These are phyloP conservation scores for Teratosphaeria viscida DNA, from an alignment of 2,329 filamentous ascomycete genomes.

Conservation along the genomic window DNA sequence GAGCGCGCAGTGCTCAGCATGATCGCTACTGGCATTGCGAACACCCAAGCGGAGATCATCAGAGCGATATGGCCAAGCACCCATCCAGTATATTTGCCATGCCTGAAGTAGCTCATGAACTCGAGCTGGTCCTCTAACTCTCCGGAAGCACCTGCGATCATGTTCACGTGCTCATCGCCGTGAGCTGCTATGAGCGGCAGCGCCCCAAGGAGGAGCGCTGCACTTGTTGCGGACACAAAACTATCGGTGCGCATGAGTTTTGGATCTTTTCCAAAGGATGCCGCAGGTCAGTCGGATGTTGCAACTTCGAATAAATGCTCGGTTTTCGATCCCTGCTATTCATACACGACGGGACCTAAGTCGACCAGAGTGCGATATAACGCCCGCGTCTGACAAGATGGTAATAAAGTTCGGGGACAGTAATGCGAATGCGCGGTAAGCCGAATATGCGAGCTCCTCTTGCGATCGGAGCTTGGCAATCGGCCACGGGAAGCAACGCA, in stretches of 20 bases:
- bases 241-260: background rate
- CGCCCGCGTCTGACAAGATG: background rate
- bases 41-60: constrained; percentile 62
- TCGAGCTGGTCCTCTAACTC: background rate
- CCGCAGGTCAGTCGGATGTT: background rate
- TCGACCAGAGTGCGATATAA: background rate
- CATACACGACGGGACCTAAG: background rate
- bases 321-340: background rate
- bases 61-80: constrained; percentile 60
- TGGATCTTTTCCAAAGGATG: background rate
- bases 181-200: constrained; percentile 33
- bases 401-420: background rate
- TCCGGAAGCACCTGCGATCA: constrained; percentile 14
- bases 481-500: background rate
- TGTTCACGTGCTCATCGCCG: constrained; percentile 23
- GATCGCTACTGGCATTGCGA: constrained; percentile 65
- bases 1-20: constrained; percentile 80
- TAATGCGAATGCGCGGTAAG: background rate
- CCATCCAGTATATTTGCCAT: constrained; percentile 41
- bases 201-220: constrained; percentile 30
- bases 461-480: background rate
- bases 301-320: background rate
- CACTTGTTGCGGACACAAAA: constrained; percentile 6
- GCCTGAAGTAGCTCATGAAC: constrained; percentile 43
- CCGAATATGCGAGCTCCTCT: background rate